A percentile compares a stretch with the other conserved stretches of the same genome.
These are phyloP conservation scores for Calonectria honghensis DNA, from an alignment of 2,329 filamentous ascomycete species.

Conservation along the genomic window DNA sequence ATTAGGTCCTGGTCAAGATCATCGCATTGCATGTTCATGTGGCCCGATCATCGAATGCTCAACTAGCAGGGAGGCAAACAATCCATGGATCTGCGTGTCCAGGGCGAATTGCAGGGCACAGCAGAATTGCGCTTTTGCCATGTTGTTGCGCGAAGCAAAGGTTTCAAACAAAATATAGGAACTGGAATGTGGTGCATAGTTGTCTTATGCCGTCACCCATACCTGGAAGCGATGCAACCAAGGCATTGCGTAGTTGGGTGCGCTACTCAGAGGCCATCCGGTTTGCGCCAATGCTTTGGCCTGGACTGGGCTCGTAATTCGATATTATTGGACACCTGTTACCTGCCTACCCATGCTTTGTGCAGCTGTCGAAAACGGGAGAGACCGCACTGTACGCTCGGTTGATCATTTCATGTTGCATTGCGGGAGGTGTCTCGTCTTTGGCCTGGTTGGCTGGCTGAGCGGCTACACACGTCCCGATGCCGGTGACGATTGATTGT, in stretches of 20 bases:
- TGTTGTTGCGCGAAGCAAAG: not conserved
- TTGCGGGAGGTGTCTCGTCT: slow-evolving; percentile 20
- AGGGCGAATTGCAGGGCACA: not conserved
- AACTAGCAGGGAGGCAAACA: slow-evolving; percentile 35
- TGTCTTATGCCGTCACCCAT: not conserved
- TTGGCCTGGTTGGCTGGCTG: slow-evolving; percentile 16
- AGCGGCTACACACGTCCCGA: slow-evolving; percentile 15
- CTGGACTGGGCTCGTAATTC: not conserved
- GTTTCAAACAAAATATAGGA: not conserved
- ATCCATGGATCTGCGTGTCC: not conserved
- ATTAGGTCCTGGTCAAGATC: slow-evolving; percentile 17
- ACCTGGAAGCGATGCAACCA: slow-evolving; percentile 6
- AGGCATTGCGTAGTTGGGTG: not conserved
- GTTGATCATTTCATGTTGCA: slow-evolving; percentile 10
- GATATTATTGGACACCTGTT: not conserved
- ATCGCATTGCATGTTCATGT: slow-evolving; percentile 35
- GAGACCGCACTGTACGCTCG: not conserved
- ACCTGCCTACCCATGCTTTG: not conserved
- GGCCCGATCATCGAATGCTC: slow-evolving; percentile 43
- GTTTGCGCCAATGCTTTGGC: slow-evolving; percentile 7
- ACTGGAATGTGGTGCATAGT: slow-evolving; percentile 6
- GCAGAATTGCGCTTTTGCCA: not conserved
- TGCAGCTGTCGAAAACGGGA: not conserved
- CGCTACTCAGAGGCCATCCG: not conserved
- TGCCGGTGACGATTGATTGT: slow-evolving; percentile 24